Conservation (phyloP, 768 basidiomycete species). For the Termitomyces sp. region DNA sequence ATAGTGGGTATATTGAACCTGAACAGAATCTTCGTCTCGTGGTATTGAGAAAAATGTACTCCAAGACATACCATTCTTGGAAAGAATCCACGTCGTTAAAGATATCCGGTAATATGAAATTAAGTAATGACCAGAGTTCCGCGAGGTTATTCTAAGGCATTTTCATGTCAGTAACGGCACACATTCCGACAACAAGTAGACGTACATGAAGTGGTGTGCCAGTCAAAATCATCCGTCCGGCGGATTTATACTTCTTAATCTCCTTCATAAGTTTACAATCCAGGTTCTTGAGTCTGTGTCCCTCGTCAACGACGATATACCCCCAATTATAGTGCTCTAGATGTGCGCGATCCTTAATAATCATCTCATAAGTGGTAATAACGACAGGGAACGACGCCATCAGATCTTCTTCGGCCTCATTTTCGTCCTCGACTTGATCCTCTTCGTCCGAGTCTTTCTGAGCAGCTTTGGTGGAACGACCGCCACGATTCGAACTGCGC, state of each 20-base stretch:
- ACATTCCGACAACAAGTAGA: slow-evolving; percentile 5
- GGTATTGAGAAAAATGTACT: not conserved
- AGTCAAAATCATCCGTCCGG: slow-evolving; percentile 88
- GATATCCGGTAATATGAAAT: slow-evolving; percentile 92
- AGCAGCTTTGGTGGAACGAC: slow-evolving; percentile 2
- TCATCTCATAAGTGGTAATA: slow-evolving; percentile 89
- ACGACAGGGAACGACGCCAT: slow-evolving; percentile 61
- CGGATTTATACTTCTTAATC: slow-evolving; percentile 80
- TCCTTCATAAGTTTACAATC: slow-evolving; percentile 87
- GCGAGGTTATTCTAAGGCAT: slow-evolving; percentile 81
- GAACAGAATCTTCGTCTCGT: slow-evolving; percentile 2
- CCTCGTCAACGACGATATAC: slow-evolving; percentile 95
- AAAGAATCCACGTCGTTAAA: slow-evolving; percentile 87
- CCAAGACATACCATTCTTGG: slow-evolving; percentile 67
- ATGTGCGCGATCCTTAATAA: slow-evolving; percentile 74
- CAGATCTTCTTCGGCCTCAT: slow-evolving; percentile 12
- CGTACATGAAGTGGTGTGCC: slow-evolving; percentile 93
- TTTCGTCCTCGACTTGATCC: slow-evolving; percentile 14
- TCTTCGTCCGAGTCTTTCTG: not conserved
- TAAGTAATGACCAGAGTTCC: slow-evolving; percentile 92
- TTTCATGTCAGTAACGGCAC: not conserved
- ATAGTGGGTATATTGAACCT: slow-evolving; percentile 74
- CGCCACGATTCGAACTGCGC: slow-evolving; percentile 8
- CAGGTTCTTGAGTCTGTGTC: slow-evolving; percentile 92
- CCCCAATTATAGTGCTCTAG: slow-evolving; percentile 66